These are phyloP conservation scores for Candida namnaoensis DNA, from an alignment of 805 yeast species.

Conservation along the genomic window DNA sequence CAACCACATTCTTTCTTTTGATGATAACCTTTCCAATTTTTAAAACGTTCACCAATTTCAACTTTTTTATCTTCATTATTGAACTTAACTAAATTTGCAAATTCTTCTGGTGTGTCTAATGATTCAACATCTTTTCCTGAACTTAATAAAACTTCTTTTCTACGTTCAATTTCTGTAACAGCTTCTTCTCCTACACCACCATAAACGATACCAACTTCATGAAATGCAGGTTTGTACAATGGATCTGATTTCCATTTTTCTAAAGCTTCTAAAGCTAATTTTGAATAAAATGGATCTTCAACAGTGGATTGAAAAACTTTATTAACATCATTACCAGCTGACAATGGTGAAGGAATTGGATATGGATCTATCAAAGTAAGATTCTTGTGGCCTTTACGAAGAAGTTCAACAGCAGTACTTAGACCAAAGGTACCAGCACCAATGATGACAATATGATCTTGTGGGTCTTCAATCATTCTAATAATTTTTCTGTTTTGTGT, in stretches of 20 bases:
- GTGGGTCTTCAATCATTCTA: too few species aligned
- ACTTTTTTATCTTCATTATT: background rate
- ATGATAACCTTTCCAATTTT: constrained; percentile 23
- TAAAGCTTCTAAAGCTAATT: constrained; percentile 24
- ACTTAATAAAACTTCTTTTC: constrained; percentile 2
- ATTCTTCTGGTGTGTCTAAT: constrained; percentile 4
- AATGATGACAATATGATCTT: constrained; percentile 20
- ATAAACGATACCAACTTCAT: constrained; percentile 24
- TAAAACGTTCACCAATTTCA: constrained; percentile 4
- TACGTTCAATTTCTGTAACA: constrained; percentile 5
- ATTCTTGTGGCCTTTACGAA: constrained; percentile 22
- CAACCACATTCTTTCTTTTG: constrained; percentile 27
- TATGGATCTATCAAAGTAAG: constrained; percentile 23
- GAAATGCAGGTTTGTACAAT: constrained; percentile 20
- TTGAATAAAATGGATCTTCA: constrained; percentile 13
- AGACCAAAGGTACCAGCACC: constrained; percentile 39
- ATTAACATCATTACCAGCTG: constrained; percentile 34
- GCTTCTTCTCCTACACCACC: constrained; percentile 14
- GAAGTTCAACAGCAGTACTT: constrained; percentile 29
- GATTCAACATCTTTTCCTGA: constrained; percentile 1
- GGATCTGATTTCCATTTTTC: constrained; percentile 23
- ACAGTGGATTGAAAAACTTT: constrained; percentile 24
- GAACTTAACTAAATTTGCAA: constrained; percentile 1
- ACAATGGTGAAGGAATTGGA: constrained; percentile 25
- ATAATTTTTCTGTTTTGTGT: too few species aligned